Percentiles rank a stretch among this genome's conserved stretches.
phyloP scores from a whole-genome alignment of 2,329 filamentous ascomycete genomes.

The Diaporthe aspalathi region DNA sequence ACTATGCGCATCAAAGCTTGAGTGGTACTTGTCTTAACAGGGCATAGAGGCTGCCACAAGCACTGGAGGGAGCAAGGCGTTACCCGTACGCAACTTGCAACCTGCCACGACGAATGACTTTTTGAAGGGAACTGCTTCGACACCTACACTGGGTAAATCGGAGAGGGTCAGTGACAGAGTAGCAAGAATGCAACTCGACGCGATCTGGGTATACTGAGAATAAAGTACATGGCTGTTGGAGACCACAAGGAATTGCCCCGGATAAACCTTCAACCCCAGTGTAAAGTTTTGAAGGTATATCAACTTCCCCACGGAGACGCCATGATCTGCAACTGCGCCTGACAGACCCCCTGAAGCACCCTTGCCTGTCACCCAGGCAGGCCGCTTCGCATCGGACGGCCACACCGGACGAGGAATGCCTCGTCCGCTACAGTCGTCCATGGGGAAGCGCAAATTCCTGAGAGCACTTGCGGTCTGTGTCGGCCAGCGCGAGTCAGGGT shows the following conservation, averaged over 20 bases:
- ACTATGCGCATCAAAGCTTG: no score
- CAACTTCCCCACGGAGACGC: slow-evolving; percentile 6
- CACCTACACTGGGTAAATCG: no score
- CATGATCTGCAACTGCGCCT: not conserved
- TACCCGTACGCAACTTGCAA: not conserved
- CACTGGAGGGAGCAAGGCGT: not conserved
- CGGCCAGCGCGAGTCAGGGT: not conserved
- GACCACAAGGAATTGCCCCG: not conserved
- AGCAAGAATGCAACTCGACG: not conserved
- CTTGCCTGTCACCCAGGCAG: not conserved
- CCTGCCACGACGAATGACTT: not conserved
- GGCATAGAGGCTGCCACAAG: not conserved
- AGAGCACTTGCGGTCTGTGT: not conserved
- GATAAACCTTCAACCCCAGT: not conserved
- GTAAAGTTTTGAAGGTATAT: not conserved
- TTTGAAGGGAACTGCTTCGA: not conserved
- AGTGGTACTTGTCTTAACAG: not conserved
- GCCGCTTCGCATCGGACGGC: not conserved
- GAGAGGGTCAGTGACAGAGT: not conserved
- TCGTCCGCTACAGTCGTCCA: not conserved
- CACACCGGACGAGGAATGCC: slow-evolving; percentile 11
- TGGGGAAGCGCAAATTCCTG: not conserved
- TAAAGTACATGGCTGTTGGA: not conserved
- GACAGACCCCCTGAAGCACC: slow-evolving; percentile 1
- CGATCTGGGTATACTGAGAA: not conserved